Evolutionary conservation across 768 basidiomycete genomes (phyloP).

Genomic region (Phlegmacium glaucopus): DNA sequence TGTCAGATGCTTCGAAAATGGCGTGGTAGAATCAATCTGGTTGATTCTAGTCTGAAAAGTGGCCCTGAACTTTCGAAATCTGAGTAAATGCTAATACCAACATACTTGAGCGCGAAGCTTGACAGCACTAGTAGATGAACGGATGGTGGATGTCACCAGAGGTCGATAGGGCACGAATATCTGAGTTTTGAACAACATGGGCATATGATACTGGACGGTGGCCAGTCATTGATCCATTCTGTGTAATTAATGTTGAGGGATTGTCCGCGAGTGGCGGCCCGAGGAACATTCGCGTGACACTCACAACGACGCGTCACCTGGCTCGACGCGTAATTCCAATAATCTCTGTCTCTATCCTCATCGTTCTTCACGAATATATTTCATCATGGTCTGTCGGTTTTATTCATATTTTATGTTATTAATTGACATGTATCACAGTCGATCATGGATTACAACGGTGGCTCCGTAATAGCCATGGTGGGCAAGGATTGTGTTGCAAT

Average conservation of each 20-base stretch:
- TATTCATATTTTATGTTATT: background rate
- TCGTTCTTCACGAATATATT: conserved; percentile 12
- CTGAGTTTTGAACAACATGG: too few relatives aligned
- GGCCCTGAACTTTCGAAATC: background rate
- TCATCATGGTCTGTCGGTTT: conserved; percentile 37
- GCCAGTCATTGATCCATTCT: too few relatives aligned
- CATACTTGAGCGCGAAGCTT: conserved; percentile 5
- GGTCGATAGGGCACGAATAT: too few relatives aligned
- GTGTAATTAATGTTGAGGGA: too few relatives aligned
- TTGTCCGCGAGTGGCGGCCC: background rate
- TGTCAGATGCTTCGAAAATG: conserved; percentile 52
- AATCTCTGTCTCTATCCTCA: conserved; percentile 5
- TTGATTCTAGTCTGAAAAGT: conserved; percentile 52
- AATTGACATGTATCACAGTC: conserved; percentile 48
- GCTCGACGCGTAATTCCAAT: conserved; percentile 30
- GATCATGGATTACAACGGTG: conserved; percentile 92
- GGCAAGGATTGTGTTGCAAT: conserved; percentile 99
- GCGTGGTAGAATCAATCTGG: conserved; percentile 43
- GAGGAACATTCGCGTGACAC: conserved; percentile 24
- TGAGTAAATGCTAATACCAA: background rate
- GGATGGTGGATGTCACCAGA: too few relatives aligned
- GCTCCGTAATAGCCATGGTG: conserved; percentile 98
- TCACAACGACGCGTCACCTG: conserved; percentile 42
- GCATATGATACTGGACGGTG: too few relatives aligned
- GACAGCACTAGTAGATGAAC: background rate